Base-by-base conservation (phyloP, 768 basidiomycete genomes). In the Macrolepiota dolichaula region DNA sequence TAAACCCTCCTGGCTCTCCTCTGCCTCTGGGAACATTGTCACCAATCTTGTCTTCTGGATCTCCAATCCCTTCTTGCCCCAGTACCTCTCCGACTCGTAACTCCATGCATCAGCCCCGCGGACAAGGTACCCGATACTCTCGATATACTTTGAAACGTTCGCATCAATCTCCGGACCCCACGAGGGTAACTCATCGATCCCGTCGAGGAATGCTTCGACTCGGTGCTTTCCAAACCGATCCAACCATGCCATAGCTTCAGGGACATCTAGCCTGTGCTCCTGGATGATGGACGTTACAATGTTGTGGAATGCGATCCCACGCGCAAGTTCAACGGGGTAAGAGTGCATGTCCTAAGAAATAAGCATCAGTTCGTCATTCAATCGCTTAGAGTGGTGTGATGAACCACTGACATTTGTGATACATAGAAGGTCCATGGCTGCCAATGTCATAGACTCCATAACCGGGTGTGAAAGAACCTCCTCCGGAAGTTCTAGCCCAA, bases 401-500 rank as follows among this genome's bases (percentile, higher is more conserved):
- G 15, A 22, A 15, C 6, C 1, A 55, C 66, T 54, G 22, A 68
- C 68, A 19, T 67, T 68, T 27, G 54, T 65, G 38, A 68, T 24
- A 19, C 62, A 57, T 32, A 67, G 55, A 1, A 69, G 53, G 3
- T 67, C 66, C 46, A 63, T 56, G 24, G 65, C 67, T 1, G 51
- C 55, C 19, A 59, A 46, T 29, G 57, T 55, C 22, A 69, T 63
- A 7, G 55, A 57, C 25, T 61, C 27, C 22, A 69, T 56, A 1
- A 55, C 50, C 13, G 67, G 66, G 51, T 71, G 66, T 1, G 57
- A 58, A n/a, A 71, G 59, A 17, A 65, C 64, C 17, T 68, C 65
- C 24, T 64, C 63, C 1, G 68, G 70, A 5, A 71, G 57, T 42
- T 69, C 63, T n/a, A 71, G 53, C 6, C 64, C 65, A 27, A 70